These are phyloP conservation scores for Nicotiana knightiana DNA, from an alignment of 257 asterid genomes.

Conservation along the genomic window DNA sequence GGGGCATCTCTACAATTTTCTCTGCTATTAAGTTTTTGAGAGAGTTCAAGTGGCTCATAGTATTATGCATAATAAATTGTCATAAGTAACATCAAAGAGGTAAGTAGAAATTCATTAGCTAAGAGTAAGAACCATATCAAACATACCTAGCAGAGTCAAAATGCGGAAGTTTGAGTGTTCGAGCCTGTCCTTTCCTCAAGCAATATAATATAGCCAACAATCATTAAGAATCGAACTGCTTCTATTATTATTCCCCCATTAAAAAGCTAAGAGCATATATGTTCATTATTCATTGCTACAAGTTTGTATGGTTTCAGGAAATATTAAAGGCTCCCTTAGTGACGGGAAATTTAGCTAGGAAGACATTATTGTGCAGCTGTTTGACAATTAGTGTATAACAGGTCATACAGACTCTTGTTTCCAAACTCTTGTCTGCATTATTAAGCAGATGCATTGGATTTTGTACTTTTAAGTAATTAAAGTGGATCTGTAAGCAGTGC, in stretches of 20 bases:
- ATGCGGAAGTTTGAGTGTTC: conserved; percentile 65
- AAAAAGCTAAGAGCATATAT: not conserved
- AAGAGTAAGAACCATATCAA: not conserved
- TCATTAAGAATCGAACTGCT: conserved; percentile 25
- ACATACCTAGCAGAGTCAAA: conserved; percentile 95
- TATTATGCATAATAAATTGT: too few relatives aligned
- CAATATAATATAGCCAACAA: conserved; percentile 69
- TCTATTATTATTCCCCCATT: too few relatives aligned
- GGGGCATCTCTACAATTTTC: too few relatives aligned
- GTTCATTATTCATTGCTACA: not conserved
- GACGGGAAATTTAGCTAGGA: not conserved
- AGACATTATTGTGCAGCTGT: not conserved
- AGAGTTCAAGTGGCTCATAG: too few relatives aligned
- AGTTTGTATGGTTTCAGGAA: too few relatives aligned
- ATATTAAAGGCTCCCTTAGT: not conserved
- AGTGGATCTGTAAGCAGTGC: not conserved
- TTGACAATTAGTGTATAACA: not conserved
- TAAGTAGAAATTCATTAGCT: too few relatives aligned
- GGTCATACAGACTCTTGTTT: not conserved
- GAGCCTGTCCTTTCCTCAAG: conserved; percentile 80
- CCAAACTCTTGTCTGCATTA: not conserved
- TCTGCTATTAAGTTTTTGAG: too few relatives aligned
- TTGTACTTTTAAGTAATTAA: not conserved
- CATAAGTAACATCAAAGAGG: not conserved
- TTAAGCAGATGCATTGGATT: not conserved